Base-by-base conservation (phyloP, 2,329 filamentous ascomycete genomes). In the Monilinia fructigena region DNA sequence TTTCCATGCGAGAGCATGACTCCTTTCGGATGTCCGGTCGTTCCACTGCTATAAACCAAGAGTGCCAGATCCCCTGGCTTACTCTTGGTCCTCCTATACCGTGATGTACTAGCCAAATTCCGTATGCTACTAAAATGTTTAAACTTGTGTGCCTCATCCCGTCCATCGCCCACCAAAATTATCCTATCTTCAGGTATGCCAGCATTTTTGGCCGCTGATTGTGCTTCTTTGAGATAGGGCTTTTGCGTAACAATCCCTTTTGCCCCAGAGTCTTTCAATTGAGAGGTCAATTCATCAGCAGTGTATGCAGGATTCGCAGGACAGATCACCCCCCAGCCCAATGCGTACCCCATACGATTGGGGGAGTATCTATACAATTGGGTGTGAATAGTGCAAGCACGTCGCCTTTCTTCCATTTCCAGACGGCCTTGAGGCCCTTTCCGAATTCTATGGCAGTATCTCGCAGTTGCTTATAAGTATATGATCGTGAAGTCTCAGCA, bases 271-370 rank as follows among this genome's bases (percentile, higher is more conserved):
- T 96, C 91, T 73, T 86, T 86, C 68, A 98, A 83, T 79, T 97
- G 93, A 74, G 91, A 93, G 5, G 89, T 87, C 45, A 97, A 83
- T 78, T 98, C 94, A 12, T 92, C 86, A 16, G 85, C 85, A 0
- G 91, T 96, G 78, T 97, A 97, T 4, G 88, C 87, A 26, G 93
- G 93, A 75, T 97, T 97, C 3, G 92, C 93, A 0, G 93, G 92
- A n/a, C 89, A 92, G 14, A 92, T 80, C 62, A 92, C 81, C 40
- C 91, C 55, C 93, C 93, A 0, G 92, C 90, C 90, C 92, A 97
- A 70, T 90, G 86, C 12, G 86, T 83, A 38, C 93, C 93, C 82
- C 91, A 92, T 77, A 86, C 91, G 56, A 93, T 78, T 3, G 89
- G 81, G 0, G 92, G 89, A 0, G 89, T 92, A 77, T 97, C 93